Evolutionary conservation across 208 protist genomes (phyloP).

Genomic region (Wallacemonas sp.): DNA sequence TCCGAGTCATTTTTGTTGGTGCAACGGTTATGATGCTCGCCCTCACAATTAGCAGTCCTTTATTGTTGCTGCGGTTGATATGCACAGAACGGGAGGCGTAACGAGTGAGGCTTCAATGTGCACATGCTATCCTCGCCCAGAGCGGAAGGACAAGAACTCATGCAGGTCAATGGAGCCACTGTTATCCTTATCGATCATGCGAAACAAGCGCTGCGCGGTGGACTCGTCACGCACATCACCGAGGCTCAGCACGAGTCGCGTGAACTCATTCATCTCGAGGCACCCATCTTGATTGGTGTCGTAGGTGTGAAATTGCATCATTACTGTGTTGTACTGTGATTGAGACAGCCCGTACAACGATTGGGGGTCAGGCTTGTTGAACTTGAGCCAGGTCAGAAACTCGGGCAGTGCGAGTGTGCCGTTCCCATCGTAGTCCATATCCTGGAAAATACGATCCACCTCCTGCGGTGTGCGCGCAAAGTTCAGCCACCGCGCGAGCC

Average conservation of each 20-base stretch:
- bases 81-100: too few species aligned
- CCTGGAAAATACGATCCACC: constrained; percentile 50
- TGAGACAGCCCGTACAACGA: constrained; percentile 77
- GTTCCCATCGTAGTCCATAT: constrained; percentile 48
- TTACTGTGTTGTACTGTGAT: constrained; percentile 81
- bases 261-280: constrained; percentile 64
- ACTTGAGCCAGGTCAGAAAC: constrained; percentile 71
- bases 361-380: constrained; percentile 79
- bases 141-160: constrained; percentile 75
- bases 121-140: constrained; percentile 23
- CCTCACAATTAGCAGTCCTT: too few species aligned
- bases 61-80: too few species aligned
- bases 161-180: constrained; percentile 63
- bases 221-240: constrained; percentile 44
- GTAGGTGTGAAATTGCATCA: constrained; percentile 88
- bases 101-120: too few species aligned
- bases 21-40: too few species aligned
- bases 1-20: too few species aligned
- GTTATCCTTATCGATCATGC: constrained; percentile 50
- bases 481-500: constrained; percentile 56
- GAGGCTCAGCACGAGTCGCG: constrained; percentile 40
- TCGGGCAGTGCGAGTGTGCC: constrained; percentile 44
- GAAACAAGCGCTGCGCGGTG: constrained; percentile 47
- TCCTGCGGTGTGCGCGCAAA: constrained; percentile 41
- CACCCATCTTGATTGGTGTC: constrained; percentile 71